Evolutionary conservation across 1,284 basidiomycete species (phyloP).

Genomic region (Boletus albobrunnescens): DNA sequence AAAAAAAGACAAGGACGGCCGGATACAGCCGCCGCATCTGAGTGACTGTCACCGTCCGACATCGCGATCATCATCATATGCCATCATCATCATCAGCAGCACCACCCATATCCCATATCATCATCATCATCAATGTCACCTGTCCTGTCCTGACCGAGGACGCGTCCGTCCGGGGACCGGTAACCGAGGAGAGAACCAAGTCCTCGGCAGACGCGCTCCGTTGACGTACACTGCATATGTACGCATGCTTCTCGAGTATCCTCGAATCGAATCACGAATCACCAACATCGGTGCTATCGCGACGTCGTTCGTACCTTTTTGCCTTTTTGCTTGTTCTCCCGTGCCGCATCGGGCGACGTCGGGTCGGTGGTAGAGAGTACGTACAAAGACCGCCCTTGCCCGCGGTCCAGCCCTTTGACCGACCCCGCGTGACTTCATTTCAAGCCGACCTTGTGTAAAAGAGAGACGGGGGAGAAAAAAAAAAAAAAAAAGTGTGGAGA

Average conservation of each 20-base stretch:
- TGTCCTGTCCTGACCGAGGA: no score
- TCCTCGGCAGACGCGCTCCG: neutral
- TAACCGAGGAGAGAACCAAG: neutral
- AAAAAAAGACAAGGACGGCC: no score
- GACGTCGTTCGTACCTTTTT: neutral
- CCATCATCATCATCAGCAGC: no score
- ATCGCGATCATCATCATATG: no score
- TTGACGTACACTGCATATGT: neutral
- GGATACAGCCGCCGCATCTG: no score
- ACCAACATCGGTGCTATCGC: neutral
- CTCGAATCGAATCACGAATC: neutral
- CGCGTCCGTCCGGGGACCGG: neutral
- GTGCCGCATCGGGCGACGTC: neutral
- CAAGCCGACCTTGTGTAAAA: neutral
- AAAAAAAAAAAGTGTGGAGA: neutral
- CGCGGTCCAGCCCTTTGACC: neutral
- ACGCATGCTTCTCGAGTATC: no score
- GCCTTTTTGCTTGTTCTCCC: no score
- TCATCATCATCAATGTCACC: no score
- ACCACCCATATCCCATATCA: no score
- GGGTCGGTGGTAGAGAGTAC: neutral
- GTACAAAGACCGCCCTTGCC: no score
- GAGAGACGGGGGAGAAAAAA: no score
- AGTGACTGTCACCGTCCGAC: no score
- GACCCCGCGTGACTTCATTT: neutral